phyloP scores from a whole-genome alignment of 805 yeast genomes.

The Suhomyces canberraensis region DNA sequence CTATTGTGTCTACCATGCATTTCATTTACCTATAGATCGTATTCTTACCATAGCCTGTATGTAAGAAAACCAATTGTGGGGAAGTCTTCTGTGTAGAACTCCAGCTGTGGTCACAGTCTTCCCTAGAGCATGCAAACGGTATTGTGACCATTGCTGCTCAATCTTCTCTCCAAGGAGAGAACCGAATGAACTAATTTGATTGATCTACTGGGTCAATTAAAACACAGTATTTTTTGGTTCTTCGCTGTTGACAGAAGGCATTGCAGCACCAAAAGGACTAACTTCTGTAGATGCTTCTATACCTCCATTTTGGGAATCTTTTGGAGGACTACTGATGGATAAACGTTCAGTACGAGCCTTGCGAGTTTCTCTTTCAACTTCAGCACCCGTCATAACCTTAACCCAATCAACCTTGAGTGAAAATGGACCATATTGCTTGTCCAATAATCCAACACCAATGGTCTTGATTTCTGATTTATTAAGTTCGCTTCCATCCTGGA shows the following conservation, averaged over 20 bases:
- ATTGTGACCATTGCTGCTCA: too few species aligned
- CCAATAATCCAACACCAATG: slow-evolving; percentile 75
- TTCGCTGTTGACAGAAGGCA: slow-evolving; percentile 21
- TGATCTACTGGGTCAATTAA: too few species aligned
- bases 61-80: background rate
- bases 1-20: background rate
- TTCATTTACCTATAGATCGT: background rate
- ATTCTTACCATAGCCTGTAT: background rate
- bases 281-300: slow-evolving; percentile 8
- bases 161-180: too few species aligned
- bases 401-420: slow-evolving; percentile 68
- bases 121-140: too few species aligned
- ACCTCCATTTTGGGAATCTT: slow-evolving; percentile 9
- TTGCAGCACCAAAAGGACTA: slow-evolving; percentile 21
- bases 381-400: slow-evolving; percentile 61
- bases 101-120: too few species aligned
- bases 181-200: too few species aligned
- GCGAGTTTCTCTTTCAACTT: slow-evolving; percentile 40
- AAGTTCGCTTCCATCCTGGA: slow-evolving; percentile 49
- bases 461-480: slow-evolving; percentile 66
- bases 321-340: slow-evolving; percentile 11
- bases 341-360: slow-evolving; percentile 29
- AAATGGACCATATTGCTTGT: slow-evolving; percentile 75
- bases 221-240: slow-evolving; percentile 36
- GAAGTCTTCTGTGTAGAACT: background rate